Conservation (phyloP, 305 asterid species). For the Fraxinus paxiana region DNA sequence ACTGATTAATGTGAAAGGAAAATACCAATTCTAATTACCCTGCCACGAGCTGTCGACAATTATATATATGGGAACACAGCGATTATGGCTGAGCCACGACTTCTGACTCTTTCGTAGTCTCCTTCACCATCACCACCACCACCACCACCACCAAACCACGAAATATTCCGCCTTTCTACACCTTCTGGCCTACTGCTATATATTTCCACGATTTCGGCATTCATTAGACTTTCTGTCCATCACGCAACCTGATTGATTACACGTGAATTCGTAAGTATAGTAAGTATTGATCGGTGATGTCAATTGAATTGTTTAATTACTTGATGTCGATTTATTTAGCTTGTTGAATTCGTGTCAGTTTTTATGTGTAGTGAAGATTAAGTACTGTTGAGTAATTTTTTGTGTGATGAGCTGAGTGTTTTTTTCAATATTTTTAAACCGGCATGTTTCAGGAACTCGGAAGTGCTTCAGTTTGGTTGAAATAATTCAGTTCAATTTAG, state of each 20-base stretch:
- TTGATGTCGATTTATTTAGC: neutral
- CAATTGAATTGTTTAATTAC: neutral
- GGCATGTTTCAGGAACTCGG: neutral
- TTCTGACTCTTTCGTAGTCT: conserved; percentile 19
- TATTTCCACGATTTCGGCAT: conserved; percentile 4
- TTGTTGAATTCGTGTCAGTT: conserved; percentile 10
- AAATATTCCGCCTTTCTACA: neutral
- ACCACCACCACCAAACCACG: conserved; percentile 15
- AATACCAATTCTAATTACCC: neutral
- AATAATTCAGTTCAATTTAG: neutral
- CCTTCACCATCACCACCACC: neutral
- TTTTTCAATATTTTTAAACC: neutral
- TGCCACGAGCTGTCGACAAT: neutral
- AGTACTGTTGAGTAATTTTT: conserved; percentile 1
- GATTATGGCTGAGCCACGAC: conserved; percentile 31
- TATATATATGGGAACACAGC: conserved; percentile 19
- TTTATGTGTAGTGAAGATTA: neutral
- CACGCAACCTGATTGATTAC: neutral
- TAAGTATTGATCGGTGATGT: neutral
- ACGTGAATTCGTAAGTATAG: conserved; percentile 23
- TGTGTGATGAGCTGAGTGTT: conserved; percentile 12
- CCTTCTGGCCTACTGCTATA: neutral
- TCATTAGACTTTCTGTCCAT: neutral
- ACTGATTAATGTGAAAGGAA: neutral
- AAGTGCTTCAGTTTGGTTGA: neutral